Evolutionary conservation across 1,139 yeast genomes (phyloP).

Genomic region (Zygosaccharomyces pseudobailii): DNA sequence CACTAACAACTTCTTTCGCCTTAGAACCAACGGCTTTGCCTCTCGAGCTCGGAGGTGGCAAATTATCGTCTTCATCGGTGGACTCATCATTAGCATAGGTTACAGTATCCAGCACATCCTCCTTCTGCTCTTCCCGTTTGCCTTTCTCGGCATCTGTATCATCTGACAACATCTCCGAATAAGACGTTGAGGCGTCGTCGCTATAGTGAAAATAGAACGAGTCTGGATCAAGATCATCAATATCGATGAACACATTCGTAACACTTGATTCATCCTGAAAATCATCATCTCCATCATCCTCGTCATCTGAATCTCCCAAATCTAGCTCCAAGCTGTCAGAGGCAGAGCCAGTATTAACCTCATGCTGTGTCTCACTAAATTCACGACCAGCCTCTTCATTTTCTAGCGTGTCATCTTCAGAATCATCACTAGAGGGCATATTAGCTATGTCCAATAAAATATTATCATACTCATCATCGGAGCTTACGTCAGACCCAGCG

Average conservation of each 20-base stretch:
- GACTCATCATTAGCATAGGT: slow-evolving; percentile 60
- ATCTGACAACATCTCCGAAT: slow-evolving; percentile 25
- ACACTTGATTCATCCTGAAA: slow-evolving; percentile 31
- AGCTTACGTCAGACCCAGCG: slow-evolving; percentile 35
- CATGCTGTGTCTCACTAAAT: neutral
- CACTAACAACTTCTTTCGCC: slow-evolving; percentile 80
- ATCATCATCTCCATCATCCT: slow-evolving; percentile 20
- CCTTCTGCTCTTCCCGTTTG: slow-evolving; percentile 15
- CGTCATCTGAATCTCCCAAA: slow-evolving; percentile 14
- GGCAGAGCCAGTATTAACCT: slow-evolving; percentile 5
- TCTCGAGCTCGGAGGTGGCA: slow-evolving; percentile 62
- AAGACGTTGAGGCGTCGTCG: slow-evolving; percentile 27
- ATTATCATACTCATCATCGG: slow-evolving; percentile 37
- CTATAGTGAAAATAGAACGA: slow-evolving; percentile 35
- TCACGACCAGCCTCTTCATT: slow-evolving; percentile 7
- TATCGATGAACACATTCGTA: slow-evolving; percentile 35
- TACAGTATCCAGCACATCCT: slow-evolving; percentile 26
- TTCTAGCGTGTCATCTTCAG: slow-evolving; percentile 15
- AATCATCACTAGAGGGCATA: slow-evolving; percentile 35
- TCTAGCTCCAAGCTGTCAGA: slow-evolving; percentile 13
- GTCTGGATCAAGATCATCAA: slow-evolving; percentile 38
- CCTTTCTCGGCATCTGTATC: slow-evolving; percentile 10
- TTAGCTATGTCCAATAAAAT: slow-evolving; percentile 36
- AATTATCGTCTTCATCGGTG: slow-evolving; percentile 79
- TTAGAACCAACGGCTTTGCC: slow-evolving; percentile 58